phyloP scores from a whole-genome alignment of 2,329 filamentous ascomycete species.

The Zasmidium cellare region DNA sequence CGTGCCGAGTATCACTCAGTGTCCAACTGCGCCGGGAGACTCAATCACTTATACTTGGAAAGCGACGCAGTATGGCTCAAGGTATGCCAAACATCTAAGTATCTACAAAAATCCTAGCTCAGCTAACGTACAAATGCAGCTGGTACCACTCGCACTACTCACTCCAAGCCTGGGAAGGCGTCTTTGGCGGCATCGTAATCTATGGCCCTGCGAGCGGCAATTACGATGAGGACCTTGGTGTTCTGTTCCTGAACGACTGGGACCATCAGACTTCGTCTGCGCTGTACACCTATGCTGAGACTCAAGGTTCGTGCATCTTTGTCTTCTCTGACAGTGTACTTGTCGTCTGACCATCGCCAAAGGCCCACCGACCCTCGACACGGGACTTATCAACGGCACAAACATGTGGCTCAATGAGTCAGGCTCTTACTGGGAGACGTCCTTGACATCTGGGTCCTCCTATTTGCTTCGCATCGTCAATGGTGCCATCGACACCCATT shows the following conservation, averaged over 20 bases:
- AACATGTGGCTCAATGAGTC: slow-evolving; percentile 26
- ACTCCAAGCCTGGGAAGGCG: slow-evolving; percentile 43
- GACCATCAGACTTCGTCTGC: slow-evolving; percentile 31
- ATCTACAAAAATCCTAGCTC: neutral
- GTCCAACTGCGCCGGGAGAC: slow-evolving; percentile 63
- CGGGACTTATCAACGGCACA: slow-evolving; percentile 36
- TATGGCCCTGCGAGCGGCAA: slow-evolving; percentile 38
- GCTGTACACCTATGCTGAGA: slow-evolving; percentile 27
- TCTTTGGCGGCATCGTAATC: slow-evolving; percentile 41
- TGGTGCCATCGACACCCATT: slow-evolving; percentile 37
- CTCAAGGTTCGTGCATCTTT: slow-evolving; percentile 3
- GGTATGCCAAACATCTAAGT: slow-evolving; percentile 1
- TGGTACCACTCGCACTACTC: slow-evolving; percentile 48
- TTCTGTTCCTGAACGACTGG: slow-evolving; percentile 43
- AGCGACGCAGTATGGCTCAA: slow-evolving; percentile 36
- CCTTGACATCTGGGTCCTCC: slow-evolving; percentile 39
- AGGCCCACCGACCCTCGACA: slow-evolving; percentile 35
- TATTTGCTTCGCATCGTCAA: slow-evolving; percentile 48
- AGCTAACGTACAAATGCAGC: slow-evolving; percentile 17
- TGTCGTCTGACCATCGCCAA: neutral
- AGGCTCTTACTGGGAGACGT: slow-evolving; percentile 26
- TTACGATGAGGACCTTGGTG: slow-evolving; percentile 42
- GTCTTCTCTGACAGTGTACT: neutral
- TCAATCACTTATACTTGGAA: slow-evolving; percentile 42
- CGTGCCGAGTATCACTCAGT: slow-evolving; percentile 58